phyloP scores from a whole-genome alignment of 2,329 filamentous ascomycete species.

The Achaetomium macrosporum region DNA sequence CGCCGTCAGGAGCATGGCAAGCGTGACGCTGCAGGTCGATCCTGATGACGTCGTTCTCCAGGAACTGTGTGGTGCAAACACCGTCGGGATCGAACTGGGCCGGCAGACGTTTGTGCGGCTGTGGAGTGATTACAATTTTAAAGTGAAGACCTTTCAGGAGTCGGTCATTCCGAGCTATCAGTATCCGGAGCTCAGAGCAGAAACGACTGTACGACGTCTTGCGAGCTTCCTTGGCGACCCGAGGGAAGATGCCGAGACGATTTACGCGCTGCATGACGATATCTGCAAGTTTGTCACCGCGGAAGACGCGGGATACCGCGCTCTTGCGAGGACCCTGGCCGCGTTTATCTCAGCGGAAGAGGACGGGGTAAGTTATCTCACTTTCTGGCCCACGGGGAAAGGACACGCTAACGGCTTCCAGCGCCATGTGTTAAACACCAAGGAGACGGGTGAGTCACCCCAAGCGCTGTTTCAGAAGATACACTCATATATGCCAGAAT shows the following conservation, averaged over 20 bases:
- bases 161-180: constrained; percentile 18
- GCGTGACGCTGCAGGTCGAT: constrained; percentile 20
- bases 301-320: constrained; percentile 27
- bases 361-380: constrained; percentile 18
- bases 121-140: constrained; percentile 32
- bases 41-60: constrained; percentile 23
- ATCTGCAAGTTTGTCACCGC: constrained; percentile 36
- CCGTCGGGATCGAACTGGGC: constrained; percentile 22
- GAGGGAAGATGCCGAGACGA: constrained; percentile 28
- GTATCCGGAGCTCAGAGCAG: constrained; percentile 15
- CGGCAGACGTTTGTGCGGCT: constrained; percentile 26
- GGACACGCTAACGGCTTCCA: constrained; percentile 8
- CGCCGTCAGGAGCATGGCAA: constrained; percentile 28
- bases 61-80: constrained; percentile 26
- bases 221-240: constrained; percentile 29
- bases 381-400: too few relatives aligned
- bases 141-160: constrained; percentile 31
- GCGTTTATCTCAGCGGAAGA: constrained; percentile 24
- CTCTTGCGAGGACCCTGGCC: constrained; percentile 21
- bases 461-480: neutral
- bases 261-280: constrained; percentile 36
- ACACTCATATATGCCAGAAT: constrained; percentile 17
- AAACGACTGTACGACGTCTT: constrained; percentile 23
- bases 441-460: constrained; percentile 21
- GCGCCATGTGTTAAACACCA: constrained; percentile 21